phyloP scores from a whole-genome alignment of 176 grass and related monocot genomes.

The Aegilops bicornis region DNA sequence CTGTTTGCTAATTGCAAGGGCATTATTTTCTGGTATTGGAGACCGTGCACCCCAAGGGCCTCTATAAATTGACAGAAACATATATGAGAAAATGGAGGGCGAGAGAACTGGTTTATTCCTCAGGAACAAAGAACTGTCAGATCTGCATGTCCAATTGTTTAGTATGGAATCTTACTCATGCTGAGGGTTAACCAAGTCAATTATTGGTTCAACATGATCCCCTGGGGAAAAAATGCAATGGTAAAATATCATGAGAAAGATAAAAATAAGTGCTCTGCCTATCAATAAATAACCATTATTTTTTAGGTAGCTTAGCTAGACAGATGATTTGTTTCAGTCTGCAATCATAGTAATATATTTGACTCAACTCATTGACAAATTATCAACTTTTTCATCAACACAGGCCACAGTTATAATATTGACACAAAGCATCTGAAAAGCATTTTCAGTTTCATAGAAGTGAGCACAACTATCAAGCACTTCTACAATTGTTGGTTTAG shows the following conservation, averaged over 20 bases:
- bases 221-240: slow-evolving; percentile 48
- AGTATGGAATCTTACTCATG: slow-evolving; percentile 68
- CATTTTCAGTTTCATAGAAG: background rate
- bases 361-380: background rate
- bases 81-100: slow-evolving; percentile 21
- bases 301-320: background rate
- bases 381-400: background rate
- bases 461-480: background rate
- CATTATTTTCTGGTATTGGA: slow-evolving; percentile 95
- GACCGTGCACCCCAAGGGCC: slow-evolving; percentile 78
- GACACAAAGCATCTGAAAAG: background rate
- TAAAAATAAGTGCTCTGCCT: background rate
- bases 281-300: background rate
- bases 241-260: background rate
- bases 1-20: slow-evolving; percentile 79
- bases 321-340: background rate
- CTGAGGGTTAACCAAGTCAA: slow-evolving; percentile 90
- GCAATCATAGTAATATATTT: background rate
- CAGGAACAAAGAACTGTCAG: background rate
- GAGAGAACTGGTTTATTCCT: background rate
- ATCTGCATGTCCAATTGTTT: background rate
- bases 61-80: slow-evolving; percentile 43
- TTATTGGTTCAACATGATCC: slow-evolving; percentile 65
- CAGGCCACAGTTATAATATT: background rate
- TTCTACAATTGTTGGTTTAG: background rate